Evolutionary conservation across 805 yeast genomes (phyloP).

Genomic region (Teunomyces atbi): DNA sequence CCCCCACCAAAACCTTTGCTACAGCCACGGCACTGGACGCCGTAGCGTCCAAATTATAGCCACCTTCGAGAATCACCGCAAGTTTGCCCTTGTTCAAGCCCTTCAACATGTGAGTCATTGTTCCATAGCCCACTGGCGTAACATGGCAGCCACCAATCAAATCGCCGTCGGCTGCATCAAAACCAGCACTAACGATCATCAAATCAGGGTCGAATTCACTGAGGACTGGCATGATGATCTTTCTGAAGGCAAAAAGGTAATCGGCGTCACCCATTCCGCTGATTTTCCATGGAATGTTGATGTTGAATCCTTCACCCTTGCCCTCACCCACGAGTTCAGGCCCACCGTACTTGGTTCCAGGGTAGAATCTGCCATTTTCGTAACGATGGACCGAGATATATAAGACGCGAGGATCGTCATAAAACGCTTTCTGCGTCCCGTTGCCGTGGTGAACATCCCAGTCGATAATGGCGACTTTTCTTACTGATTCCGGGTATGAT

Average conservation of each 20-base stretch:
- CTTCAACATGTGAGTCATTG: slow-evolving; percentile 90
- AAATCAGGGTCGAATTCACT: slow-evolving; percentile 90
- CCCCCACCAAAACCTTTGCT: slow-evolving; percentile 87
- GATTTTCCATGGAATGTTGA: slow-evolving; percentile 91
- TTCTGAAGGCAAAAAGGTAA: slow-evolving; percentile 85
- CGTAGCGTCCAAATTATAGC: slow-evolving; percentile 89
- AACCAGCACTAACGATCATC: slow-evolving; percentile 90
- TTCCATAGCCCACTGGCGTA: slow-evolving; percentile 93
- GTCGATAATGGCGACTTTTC: slow-evolving; percentile 79
- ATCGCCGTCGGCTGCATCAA: slow-evolving; percentile 99
- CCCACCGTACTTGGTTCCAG: slow-evolving; percentile 87
- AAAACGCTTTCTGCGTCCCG: slow-evolving; percentile 93
- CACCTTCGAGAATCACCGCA: slow-evolving; percentile 93
- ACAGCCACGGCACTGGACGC: slow-evolving; percentile 90
- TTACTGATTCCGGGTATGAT: slow-evolving; percentile 82
- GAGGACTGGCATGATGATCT: slow-evolving; percentile 83
- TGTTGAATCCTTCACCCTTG: slow-evolving; percentile 78
- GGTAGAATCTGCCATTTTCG: slow-evolving; percentile 89
- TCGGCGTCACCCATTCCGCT: slow-evolving; percentile 96
- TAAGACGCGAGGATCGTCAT: slow-evolving; percentile 83
- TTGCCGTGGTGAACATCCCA: slow-evolving; percentile 99
- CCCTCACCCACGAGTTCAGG: slow-evolving; percentile 82
- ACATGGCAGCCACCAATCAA: slow-evolving; percentile 95
- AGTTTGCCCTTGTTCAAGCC: slow-evolving; percentile 84
- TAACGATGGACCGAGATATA: slow-evolving; percentile 91